A percentile compares a stretch with the other conserved stretches of the same genome.
These are phyloP conservation scores for apple (Malus domestica) DNA, from an alignment of 306 rosid genomes.

Conservation along the genomic window DNA sequence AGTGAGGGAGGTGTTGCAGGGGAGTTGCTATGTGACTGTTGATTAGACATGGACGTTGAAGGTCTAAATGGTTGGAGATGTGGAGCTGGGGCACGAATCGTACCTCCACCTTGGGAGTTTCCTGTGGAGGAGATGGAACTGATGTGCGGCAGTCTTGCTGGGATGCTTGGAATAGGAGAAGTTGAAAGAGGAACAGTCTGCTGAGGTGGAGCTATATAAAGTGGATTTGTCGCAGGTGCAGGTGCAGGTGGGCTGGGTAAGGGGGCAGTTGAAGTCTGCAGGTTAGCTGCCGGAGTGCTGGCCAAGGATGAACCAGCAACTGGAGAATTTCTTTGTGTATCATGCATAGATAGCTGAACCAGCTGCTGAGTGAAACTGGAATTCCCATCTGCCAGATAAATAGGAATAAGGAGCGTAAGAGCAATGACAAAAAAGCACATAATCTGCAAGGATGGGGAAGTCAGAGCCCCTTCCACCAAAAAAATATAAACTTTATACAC, in stretches of 20 bases:
- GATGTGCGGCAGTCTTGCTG: constrained; percentile 35
- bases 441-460: not conserved
- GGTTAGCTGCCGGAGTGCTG: constrained; percentile 22
- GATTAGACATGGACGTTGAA: constrained; percentile 36
- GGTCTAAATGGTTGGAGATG: constrained; percentile 61
- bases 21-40: constrained; percentile 26
- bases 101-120: constrained; percentile 35
- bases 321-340: constrained; percentile 20
- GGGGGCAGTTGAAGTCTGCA: constrained; percentile 15
- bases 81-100: constrained; percentile 63
- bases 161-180: constrained; percentile 19
- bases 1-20: constrained; percentile 17
- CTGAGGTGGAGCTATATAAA: constrained; percentile 16
- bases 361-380: constrained; percentile 29
- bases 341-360: constrained; percentile 28
- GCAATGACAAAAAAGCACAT: not conserved
- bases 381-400: constrained; percentile 32
- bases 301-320: constrained; percentile 19
- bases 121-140: constrained; percentile 27
- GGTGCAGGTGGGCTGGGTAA: constrained; percentile 7
- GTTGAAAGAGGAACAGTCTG: constrained; percentile 23
- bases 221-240: constrained; percentile 5
- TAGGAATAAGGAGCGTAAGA: not conserved
- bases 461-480: not conserved
- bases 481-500: too few species aligned